A percentile compares a stretch with the other conserved stretches of the same genome.
These are phyloP conservation scores for Phytophthora fragariae DNA, from an alignment of 352 stramenopile genomes.

Conservation along the genomic window DNA sequence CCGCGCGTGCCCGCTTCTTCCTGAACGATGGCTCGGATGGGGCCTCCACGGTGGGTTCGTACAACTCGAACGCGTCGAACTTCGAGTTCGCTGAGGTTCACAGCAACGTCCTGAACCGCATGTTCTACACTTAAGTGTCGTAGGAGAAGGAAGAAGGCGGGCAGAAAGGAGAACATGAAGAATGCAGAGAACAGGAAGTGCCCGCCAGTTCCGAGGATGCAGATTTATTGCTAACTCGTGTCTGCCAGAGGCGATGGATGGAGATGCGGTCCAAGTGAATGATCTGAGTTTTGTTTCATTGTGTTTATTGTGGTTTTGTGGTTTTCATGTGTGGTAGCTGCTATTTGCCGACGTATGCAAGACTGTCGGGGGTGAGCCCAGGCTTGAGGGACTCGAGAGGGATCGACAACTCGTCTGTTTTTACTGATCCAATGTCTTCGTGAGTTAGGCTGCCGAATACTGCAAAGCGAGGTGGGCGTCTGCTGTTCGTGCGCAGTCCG, in stretches of 20 bases:
- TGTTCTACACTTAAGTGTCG: conserved; percentile 47
- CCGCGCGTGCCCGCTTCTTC: conserved; percentile 85
- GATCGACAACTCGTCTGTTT: conserved; percentile 23
- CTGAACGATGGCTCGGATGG: conserved; percentile 67
- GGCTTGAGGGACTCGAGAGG: conserved; percentile 52
- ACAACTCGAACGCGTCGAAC: conserved; percentile 57
- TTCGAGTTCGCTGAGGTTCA: conserved; percentile 69
- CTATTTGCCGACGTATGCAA: conserved; percentile 26
- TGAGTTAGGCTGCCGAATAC: conserved; percentile 10
- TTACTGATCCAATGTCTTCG: background rate
- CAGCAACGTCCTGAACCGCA: conserved; percentile 59
- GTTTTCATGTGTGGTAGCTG: background rate
- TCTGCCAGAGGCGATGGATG: background rate
- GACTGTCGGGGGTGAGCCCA: conserved; percentile 26
- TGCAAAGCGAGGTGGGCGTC: conserved; percentile 19
- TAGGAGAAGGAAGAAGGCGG: conserved; percentile 43
- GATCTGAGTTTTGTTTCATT: conserved; percentile 18
- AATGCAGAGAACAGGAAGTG: conserved; percentile 9
- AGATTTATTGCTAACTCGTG: conserved; percentile 10
- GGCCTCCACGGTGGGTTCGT: conserved; percentile 49
- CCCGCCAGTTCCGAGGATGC: conserved; percentile 4
- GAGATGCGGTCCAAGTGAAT: conserved; percentile 11
- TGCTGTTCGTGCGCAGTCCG: conserved; percentile 63
- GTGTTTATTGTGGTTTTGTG: conserved; percentile 3
- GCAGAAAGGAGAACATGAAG: conserved; percentile 48